A percentile compares a stretch with the other conserved stretches of the same genome.
phyloP scores from a whole-genome alignment of 1,284 basidiomycete species.

The Ustilago curta region DNA sequence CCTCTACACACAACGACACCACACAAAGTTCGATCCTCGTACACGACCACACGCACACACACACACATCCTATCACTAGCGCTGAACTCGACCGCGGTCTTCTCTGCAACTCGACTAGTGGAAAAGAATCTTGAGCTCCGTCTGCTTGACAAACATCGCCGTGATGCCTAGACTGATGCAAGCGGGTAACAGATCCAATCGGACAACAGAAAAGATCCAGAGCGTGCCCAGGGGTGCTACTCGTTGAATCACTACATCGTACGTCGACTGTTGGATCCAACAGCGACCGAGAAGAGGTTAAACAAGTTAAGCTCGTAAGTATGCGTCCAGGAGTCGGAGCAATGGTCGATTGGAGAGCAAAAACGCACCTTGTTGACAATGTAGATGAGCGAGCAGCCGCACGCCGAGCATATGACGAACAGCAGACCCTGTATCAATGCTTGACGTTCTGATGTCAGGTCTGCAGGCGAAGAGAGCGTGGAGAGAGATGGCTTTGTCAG shows the following conservation, averaged over 20 bases:
- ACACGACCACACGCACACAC: neutral
- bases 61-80: neutral
- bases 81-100: neutral
- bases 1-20: neutral
- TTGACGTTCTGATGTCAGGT: constrained; percentile 40
- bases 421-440: constrained; percentile 44
- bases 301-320: neutral
- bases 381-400: constrained; percentile 57
- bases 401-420: constrained; percentile 40
- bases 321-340: too few species aligned
- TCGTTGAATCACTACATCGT: constrained; percentile 63
- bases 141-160: constrained; percentile 44
- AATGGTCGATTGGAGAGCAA: neutral
- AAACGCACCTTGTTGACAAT: constrained; percentile 61
- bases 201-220: constrained; percentile 69
- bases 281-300: neutral
- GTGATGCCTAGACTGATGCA: constrained; percentile 62
- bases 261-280: constrained; percentile 48
- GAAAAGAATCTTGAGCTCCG: constrained; percentile 34
- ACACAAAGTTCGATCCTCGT: neutral
- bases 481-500: neutral
- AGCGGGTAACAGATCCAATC: constrained; percentile 64
- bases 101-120: constrained; percentile 13
- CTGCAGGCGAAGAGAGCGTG: constrained; percentile 13
- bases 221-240: constrained; percentile 69